Conservation (phyloP, 2,329 filamentous ascomycete species). For the Verticillium alfalfae region DNA sequence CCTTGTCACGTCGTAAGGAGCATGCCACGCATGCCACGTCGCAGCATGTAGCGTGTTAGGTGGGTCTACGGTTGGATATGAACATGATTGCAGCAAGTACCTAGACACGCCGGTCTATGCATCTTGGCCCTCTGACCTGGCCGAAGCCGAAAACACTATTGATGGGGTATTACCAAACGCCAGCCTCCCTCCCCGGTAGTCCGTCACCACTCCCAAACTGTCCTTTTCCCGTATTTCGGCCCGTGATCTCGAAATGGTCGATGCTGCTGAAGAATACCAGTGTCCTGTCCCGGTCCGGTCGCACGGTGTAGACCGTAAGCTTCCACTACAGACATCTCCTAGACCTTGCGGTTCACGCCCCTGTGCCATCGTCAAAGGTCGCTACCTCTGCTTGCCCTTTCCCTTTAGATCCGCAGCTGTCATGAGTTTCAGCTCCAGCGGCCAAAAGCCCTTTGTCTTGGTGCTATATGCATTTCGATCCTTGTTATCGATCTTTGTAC, state of each 20-base stretch:
- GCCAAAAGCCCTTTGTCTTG: slow-evolving; percentile 49
- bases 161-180: not conserved
- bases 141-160: not conserved
- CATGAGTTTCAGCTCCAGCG: slow-evolving; percentile 58
- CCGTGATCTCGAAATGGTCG: too few relatives aligned
- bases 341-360: too few relatives aligned
- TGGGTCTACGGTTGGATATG: not conserved
- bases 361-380: not conserved
- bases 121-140: not conserved
- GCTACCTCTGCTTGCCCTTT: slow-evolving; percentile 37
- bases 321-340: too few relatives aligned
- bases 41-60: too few relatives aligned
- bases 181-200: not conserved
- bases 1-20: too few relatives aligned
- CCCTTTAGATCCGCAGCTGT: slow-evolving; percentile 35
- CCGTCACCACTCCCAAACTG: not conserved
- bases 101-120: not conserved
- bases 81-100: not conserved
- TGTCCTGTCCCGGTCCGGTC: too few relatives aligned
- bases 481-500: slow-evolving; percentile 50
- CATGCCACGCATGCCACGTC: too few relatives aligned
- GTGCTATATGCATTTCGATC: slow-evolving; percentile 30
- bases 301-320: too few relatives aligned
- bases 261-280: too few relatives aligned
- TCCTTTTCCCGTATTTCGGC: not conserved